Percentiles rank a stretch among this genome's conserved stretches.
These are phyloP conservation scores for Omphalea diandra DNA, from an alignment of 441 rosid genomes.

Conservation along the genomic window DNA sequence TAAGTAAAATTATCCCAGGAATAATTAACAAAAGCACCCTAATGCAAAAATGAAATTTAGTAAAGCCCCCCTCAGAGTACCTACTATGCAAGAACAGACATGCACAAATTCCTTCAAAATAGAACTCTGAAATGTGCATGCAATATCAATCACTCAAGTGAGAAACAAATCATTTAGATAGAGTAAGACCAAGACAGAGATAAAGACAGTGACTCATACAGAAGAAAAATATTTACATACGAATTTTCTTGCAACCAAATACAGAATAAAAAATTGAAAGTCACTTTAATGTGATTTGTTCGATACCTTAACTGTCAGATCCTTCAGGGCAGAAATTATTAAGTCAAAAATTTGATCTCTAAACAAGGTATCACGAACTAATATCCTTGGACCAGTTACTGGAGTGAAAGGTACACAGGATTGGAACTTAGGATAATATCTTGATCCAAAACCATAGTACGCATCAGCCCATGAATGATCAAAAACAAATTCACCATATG, in stretches of 20 bases:
- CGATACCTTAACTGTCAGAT: conserved; percentile 64
- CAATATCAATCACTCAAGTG: not conserved
- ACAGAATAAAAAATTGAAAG: conserved; percentile 2
- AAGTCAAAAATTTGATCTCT: conserved; percentile 75
- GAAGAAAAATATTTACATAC: not conserved
- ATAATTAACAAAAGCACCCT: too few relatives aligned
- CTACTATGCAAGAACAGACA: not conserved
- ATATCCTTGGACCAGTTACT: conserved; percentile 88
- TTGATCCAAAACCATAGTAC: conserved; percentile 76
- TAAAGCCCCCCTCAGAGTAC: too few relatives aligned
- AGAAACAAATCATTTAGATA: not conserved
- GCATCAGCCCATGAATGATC: conserved; percentile 98
- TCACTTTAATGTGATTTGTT: conserved; percentile 8
- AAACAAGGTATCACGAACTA: conserved; percentile 52
- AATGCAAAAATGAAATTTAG: too few relatives aligned
- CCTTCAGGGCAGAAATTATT: conserved; percentile 64
- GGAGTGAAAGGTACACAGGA: conserved; percentile 96
- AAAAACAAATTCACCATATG: conserved; percentile 96
- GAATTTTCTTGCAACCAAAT: conserved; percentile 3
- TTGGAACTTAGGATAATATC: conserved; percentile 95
- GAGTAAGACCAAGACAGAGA: not conserved
- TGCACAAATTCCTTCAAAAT: conserved; percentile 6
- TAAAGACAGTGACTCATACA: not conserved
- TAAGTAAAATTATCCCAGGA: too few relatives aligned
- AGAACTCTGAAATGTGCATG: not conserved